Base-by-base conservation (phyloP, 495 filamentous ascomycete species). In the Umbilicaria muhlenbergii region DNA sequence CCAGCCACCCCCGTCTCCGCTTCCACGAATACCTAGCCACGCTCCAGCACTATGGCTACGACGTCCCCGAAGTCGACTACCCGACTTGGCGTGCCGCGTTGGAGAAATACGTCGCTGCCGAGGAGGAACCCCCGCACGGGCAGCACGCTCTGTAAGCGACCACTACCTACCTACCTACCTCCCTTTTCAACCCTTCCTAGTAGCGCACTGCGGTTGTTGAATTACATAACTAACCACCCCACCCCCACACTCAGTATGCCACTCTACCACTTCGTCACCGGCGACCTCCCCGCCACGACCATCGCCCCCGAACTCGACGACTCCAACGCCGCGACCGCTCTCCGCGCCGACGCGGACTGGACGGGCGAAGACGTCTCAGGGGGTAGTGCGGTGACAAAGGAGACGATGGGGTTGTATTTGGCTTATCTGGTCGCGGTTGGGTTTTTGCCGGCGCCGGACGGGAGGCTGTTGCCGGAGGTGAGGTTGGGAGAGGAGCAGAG, bases 301-400 rank as follows among this genome's bases (percentile, higher is more conserved):
- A 77, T 76, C 44, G 85, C 86, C 1, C 86, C 84, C 0, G 83
- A 84, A 55, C 67, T 95, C 17, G 81, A 85, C 44, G 84, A 93
- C 51, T 55, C 58, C 13, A 88, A 92, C 49, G 77, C 88, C 2
- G 68, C 69, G 0, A 58, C 64, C 1, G 68, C 81, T 0, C 61
- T 94, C 19, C 69, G 68, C 46, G 59, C 66, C 0, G 80, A 89
- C 54, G 67, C 66, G 0, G 58, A 67, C 32, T 81, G 71, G 70
- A 80, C 77, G 2, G 73, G 72, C 10, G 61, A 78, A 16, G 80
- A 86, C 52, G 64, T 63, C 24, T 76, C 73, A 21, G 69, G 66
- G 0, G 81, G 80, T 10, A 66, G 69, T 12, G 75, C 71, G 34
- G 76, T 89, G 2, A 73, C 63, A n/a, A 68, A 73, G 45, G 75